Base-by-base conservation (phyloP, 2,329 filamentous ascomycete genomes). In the Pezicula radicicola region DNA sequence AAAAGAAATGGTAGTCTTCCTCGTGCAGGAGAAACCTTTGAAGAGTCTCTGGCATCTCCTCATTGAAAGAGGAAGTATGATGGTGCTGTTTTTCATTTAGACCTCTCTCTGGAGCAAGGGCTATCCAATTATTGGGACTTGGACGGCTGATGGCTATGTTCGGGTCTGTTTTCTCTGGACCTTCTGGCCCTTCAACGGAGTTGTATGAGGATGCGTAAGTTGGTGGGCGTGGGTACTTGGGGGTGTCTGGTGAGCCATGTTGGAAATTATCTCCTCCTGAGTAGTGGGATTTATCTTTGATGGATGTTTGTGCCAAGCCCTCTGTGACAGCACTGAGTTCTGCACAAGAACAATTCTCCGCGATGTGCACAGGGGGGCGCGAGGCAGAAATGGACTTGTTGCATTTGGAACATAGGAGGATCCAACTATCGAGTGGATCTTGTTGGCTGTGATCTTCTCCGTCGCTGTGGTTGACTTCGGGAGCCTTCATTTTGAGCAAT, bases 321-420 rank as follows among this genome's bases (percentile, higher is more conserved):
- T 37, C 43, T 21, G 40, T 43, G n/a, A 46, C 46, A 16, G 40
- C 36, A 28, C 50, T 58, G 9, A 55, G 36, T 43, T 60, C 57
- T 12, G 53, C 53, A 45, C 61, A 66, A 51, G 54, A 49, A 43
- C 61, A 63, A 16, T 64, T 63, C 10, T 61, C 60, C 9, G 52
- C 15, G 40, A 61, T 64, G 55, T 56, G 58, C 48, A 55, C 33
- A 1, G 61, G 62, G 25, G 57, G 61, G 13, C 62, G 59, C 10
- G 54, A 51, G 10, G 61, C 44, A 6, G 59, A 62, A 27, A 60
- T 57, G 8, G 49, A 50, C 35, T 58, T 59, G 53, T 55, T 57
- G 55, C 61, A 63, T 33, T 30, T 18, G 21, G 47, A 43, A 19
- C 60, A 65, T 6, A 33, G 30, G 30, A 10, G 12, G n/a, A 47